Conservation (phyloP, 2,329 filamentous ascomycete genomes). For the Pseudopithomyces chartarum region DNA sequence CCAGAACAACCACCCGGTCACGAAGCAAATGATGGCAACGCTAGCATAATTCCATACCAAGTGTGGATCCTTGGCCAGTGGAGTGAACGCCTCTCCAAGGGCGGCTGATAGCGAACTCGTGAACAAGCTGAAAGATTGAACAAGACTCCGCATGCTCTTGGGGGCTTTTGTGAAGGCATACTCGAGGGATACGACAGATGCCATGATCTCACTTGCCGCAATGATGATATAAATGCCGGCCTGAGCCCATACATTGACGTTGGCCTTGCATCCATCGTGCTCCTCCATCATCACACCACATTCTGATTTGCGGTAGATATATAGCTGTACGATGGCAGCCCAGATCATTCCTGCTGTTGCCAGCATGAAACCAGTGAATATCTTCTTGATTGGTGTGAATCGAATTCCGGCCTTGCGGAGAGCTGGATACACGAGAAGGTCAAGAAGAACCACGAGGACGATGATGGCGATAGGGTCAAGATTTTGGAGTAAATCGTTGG, state of each 20-base stretch:
- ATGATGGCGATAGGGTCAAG: conserved; percentile 76
- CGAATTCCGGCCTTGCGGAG: conserved; percentile 67
- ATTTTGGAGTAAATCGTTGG: conserved; percentile 79
- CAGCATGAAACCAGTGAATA: conserved; percentile 71
- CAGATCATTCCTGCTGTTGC: conserved; percentile 66
- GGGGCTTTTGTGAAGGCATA: conserved; percentile 77
- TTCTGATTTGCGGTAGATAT: conserved; percentile 45
- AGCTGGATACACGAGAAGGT: conserved; percentile 69
- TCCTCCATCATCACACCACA: conserved; percentile 18
- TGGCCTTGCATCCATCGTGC: conserved; percentile 43
- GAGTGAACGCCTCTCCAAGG: conserved; percentile 35
- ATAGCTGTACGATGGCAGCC: conserved; percentile 61
- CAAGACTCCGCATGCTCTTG: conserved; percentile 60
- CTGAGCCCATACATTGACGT: conserved; percentile 60
- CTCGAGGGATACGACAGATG: conserved; percentile 71
- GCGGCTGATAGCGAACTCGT: conserved; percentile 41
- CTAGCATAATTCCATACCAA: conserved; percentile 41
- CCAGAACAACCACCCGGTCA: conserved; percentile 22
- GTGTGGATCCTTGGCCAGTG: conserved; percentile 32
- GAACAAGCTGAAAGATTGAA: conserved; percentile 44
- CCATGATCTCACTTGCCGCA: conserved; percentile 65
- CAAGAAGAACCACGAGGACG: conserved; percentile 73
- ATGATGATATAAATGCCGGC: conserved; percentile 59
- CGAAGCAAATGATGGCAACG: conserved; percentile 24
- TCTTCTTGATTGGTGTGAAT: conserved; percentile 78